phyloP scores from a whole-genome alignment of 805 yeast species.

The Saccharomycopsis microspora region DNA sequence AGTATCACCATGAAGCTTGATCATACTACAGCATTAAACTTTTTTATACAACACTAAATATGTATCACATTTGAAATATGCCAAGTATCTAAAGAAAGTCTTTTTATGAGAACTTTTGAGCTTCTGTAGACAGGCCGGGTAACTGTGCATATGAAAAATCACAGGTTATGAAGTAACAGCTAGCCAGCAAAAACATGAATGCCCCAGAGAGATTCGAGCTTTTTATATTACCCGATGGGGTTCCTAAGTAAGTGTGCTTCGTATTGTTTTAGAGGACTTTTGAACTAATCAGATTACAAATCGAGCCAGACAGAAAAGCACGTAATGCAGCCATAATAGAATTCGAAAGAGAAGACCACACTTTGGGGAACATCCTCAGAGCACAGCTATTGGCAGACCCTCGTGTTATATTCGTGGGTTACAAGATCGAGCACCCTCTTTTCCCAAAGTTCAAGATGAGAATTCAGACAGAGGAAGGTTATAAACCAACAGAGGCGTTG shows the following conservation, averaged over 20 bases:
- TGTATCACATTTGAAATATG: too few species aligned
- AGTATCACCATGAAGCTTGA: too few species aligned
- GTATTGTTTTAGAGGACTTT: slow-evolving; percentile 11
- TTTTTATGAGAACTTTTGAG: too few species aligned
- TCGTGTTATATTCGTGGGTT: slow-evolving; percentile 91
- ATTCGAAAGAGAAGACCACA: slow-evolving; percentile 96
- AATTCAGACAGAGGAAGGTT: slow-evolving; percentile 92
- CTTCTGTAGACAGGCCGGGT: too few species aligned
- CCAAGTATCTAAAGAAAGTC: too few species aligned
- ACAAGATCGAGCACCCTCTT: slow-evolving; percentile 95
- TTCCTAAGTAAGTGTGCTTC: slow-evolving; percentile 55
- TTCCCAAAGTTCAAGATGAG: slow-evolving; percentile 93
- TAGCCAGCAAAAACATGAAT: slow-evolving; percentile 44
- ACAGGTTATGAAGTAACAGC: too few species aligned
- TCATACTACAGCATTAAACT: too few species aligned
- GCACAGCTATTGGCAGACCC: slow-evolving; percentile 79
- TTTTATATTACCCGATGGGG: slow-evolving; percentile 95
- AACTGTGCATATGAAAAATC: too few species aligned
- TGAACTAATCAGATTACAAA: slow-evolving; percentile 40
- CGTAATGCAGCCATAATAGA: slow-evolving; percentile 90
- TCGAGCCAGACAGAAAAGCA: slow-evolving; percentile 88
- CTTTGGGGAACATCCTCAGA: slow-evolving; percentile 82
- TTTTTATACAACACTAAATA: too few species aligned
- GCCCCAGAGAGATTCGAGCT: slow-evolving; percentile 99
- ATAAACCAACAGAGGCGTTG: slow-evolving; percentile 82